phyloP scores from a whole-genome alignment of 306 rosid genomes.

The Acacia acuminata region DNA sequence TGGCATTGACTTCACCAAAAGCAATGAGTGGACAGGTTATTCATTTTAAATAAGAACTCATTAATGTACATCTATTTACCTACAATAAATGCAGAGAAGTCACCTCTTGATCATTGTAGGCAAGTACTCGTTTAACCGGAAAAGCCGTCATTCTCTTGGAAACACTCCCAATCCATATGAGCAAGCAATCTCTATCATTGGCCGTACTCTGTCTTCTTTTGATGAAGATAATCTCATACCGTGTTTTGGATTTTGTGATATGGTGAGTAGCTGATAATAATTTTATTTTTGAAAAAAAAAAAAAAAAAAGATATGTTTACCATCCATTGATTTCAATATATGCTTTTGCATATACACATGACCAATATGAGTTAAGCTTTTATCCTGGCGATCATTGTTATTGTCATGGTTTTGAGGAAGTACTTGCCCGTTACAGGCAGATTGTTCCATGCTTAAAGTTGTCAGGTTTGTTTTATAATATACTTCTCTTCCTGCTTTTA shows the following conservation, averaged over 20 bases:
- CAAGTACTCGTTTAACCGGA: constrained; percentile 68
- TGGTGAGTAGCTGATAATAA: constrained; percentile 53
- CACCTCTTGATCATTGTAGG: constrained; percentile 57
- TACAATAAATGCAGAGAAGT: constrained; percentile 7
- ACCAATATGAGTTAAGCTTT: constrained; percentile 73
- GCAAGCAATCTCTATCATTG: constrained; percentile 91
- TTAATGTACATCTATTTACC: constrained; percentile 5
- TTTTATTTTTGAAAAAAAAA: constrained; percentile 30
- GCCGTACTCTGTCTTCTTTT: constrained; percentile 79
- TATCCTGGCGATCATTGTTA: constrained; percentile 43
- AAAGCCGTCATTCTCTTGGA: constrained; percentile 76
- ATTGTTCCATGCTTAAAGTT: constrained; percentile 73
- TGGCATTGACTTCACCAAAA: constrained; percentile 94
- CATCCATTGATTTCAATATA: constrained; percentile 25
- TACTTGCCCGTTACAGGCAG: constrained; percentile 74
- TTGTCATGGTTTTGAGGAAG: constrained; percentile 90
- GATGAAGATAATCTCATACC: constrained; percentile 98
- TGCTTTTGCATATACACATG: constrained; percentile 65
- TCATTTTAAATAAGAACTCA: constrained; percentile 20
- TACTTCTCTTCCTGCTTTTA: constrained; percentile 15
- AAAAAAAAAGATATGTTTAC: constrained; percentile 12
- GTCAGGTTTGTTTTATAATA: constrained; percentile 61
- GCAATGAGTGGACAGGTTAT: constrained; percentile 98
- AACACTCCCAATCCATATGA: constrained; percentile 88
- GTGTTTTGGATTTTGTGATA: constrained; percentile 91